A percentile compares a stretch with the other conserved stretches of the same genome.
These are phyloP conservation scores for Exophiala aquamarina DNA, from an alignment of 2,329 filamentous ascomycete species.

Conservation along the genomic window DNA sequence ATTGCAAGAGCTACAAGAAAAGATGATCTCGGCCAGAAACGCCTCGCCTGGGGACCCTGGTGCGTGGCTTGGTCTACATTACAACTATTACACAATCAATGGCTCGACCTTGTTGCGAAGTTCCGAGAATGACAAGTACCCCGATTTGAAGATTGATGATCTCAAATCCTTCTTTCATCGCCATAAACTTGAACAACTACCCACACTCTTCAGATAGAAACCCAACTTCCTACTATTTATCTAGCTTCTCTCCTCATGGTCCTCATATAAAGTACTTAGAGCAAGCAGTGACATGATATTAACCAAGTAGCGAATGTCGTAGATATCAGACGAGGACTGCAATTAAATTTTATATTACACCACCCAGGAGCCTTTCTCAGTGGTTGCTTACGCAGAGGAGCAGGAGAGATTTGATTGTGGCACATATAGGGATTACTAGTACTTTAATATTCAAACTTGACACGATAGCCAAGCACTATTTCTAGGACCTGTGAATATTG, in stretches of 20 bases:
- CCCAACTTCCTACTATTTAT: not conserved
- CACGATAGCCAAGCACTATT: no score
- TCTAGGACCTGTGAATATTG: not conserved
- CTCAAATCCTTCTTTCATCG: not conserved
- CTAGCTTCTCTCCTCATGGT: not conserved
- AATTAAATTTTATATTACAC: no score
- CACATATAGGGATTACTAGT: no score
- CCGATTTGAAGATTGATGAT: not conserved
- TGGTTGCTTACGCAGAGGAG: no score
- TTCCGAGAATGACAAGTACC: constrained; percentile 1
- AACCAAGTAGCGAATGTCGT: no score
- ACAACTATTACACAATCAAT: constrained; percentile 7
- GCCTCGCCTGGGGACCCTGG: not conserved
- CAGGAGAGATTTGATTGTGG: no score
- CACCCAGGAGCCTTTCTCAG: no score
- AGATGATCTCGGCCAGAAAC: constrained; percentile 2
- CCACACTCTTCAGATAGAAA: constrained; percentile 2
- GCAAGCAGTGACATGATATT: no score
- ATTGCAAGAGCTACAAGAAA: not conserved
- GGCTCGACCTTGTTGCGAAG: constrained; percentile 3
- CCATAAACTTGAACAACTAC: constrained; percentile 2
- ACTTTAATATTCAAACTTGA: no score
- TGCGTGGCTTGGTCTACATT: constrained; percentile 4
- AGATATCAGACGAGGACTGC: no score
- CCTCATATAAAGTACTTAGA: no score